Conservation (phyloP, 78 protist species). For the Trichosphaerium sp. region DNA sequence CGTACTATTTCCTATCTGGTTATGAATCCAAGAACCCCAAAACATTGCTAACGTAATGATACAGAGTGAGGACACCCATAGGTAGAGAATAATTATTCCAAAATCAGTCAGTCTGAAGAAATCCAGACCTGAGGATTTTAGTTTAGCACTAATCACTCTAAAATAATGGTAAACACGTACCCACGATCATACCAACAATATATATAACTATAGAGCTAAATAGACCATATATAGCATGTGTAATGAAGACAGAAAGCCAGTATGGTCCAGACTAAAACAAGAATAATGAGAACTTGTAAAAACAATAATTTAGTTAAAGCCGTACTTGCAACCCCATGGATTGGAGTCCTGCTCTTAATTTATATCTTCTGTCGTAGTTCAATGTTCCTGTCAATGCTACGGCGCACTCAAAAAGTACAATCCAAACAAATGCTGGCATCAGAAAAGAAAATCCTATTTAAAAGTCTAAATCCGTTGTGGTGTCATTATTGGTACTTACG, state of each 20-base stretch:
- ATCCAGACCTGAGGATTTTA: neutral
- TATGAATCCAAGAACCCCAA: neutral
- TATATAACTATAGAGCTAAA: neutral
- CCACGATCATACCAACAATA: neutral
- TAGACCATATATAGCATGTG: neutral
- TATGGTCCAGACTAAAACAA: neutral
- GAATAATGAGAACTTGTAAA: neutral
- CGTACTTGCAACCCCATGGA: neutral
- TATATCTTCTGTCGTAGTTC: neutral
- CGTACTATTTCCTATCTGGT: neutral
- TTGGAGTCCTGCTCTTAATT: neutral
- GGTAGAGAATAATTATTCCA: neutral
- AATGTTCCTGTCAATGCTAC: too few relatives aligned
- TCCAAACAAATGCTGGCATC: too few relatives aligned
- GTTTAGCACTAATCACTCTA: neutral
- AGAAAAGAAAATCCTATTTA: too few relatives aligned
- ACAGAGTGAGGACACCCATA: neutral
- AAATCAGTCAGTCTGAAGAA: neutral
- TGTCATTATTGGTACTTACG: too few relatives aligned
- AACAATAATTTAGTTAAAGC: too few relatives aligned
- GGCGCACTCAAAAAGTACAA: too few relatives aligned
- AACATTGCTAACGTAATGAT: neutral
- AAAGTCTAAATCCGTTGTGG: too few relatives aligned
- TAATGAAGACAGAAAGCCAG: neutral
- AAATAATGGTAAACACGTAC: neutral